Conservation (phyloP, 768 basidiomycete genomes). For the Hygrophorus russula region DNA sequence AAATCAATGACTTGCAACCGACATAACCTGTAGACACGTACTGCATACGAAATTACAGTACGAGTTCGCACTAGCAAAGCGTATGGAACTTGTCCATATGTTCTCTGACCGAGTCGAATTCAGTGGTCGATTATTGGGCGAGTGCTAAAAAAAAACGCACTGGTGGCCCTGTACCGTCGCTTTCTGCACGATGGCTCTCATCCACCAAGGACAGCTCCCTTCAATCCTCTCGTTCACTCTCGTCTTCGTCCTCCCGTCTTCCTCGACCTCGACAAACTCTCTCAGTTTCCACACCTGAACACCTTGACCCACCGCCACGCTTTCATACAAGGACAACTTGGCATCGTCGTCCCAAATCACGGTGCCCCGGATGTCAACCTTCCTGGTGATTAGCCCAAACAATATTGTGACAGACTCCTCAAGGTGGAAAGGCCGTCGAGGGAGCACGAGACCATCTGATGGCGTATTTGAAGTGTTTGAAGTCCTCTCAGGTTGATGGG, state of each 20-base stretch:
- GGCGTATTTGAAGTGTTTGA: not conserved
- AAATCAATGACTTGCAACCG: too few relatives aligned
- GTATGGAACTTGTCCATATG: too few relatives aligned
- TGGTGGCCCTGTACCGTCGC: conserved; percentile 15
- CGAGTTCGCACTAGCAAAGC: too few relatives aligned
- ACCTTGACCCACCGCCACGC: conserved; percentile 8
- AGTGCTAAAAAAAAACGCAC: conserved; percentile 10
- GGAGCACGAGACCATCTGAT: conserved; percentile 5
- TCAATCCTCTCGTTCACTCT: conserved; percentile 21
- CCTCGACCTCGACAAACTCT: conserved; percentile 16
- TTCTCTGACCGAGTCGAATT: too few relatives aligned
- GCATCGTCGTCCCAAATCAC: conserved; percentile 21
- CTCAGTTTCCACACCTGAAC: conserved; percentile 21
- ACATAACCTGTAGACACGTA: too few relatives aligned
- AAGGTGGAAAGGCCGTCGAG: conserved; percentile 20
- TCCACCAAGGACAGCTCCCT: conserved; percentile 18
- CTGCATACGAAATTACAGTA: too few relatives aligned
- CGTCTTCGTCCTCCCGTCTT: conserved; percentile 12
- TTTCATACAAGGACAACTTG: conserved; percentile 20
- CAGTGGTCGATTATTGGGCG: too few relatives aligned
- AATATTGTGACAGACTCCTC: conserved; percentile 21
- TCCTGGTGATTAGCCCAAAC: conserved; percentile 18
- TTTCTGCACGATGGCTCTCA: conserved; percentile 17
- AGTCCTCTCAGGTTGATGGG: not conserved
- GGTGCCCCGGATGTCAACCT: conserved; percentile 18